phyloP scores from a whole-genome alignment of 129 eudicot genomes.

The Flaveria sonorensis region DNA sequence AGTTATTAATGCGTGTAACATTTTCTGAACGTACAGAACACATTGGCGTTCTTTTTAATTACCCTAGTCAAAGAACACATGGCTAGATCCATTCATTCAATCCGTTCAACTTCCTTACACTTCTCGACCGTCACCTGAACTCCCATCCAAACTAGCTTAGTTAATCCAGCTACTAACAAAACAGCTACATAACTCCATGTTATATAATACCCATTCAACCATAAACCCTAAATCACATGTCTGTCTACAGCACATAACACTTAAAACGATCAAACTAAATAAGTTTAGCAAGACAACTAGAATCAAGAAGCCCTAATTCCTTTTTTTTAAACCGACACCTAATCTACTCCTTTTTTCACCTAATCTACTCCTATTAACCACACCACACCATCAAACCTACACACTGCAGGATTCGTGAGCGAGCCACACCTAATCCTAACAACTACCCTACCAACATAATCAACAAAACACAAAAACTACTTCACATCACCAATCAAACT shows the following conservation, averaged over 20 bases:
- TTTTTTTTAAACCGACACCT: too few species aligned
- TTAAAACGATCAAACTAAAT: too few species aligned
- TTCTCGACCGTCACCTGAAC: not conserved
- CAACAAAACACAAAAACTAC: not conserved
- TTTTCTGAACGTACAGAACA: not conserved
- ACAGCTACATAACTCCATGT: not conserved
- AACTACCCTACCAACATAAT: too few species aligned
- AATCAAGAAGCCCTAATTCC: too few species aligned
- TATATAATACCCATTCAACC: not conserved
- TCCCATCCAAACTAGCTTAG: not conserved
- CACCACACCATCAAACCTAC: too few species aligned
- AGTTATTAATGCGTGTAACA: not conserved
- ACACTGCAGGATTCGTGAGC: too few species aligned
- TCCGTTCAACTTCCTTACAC: not conserved
- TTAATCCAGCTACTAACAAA: not conserved
- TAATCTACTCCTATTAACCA: too few species aligned
- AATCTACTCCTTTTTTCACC: too few species aligned
- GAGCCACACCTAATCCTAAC: too few species aligned
- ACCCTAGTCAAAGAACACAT: not conserved
- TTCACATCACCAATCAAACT: slow-evolving; percentile 7
- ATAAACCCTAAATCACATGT: not conserved
- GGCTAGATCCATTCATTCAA: slow-evolving; percentile 2
- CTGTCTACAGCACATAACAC: too few species aligned
- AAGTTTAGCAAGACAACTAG: too few species aligned
- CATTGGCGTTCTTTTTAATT: not conserved